Evolutionary conservation across 164 flowering plant species (phyloP), one percentile per base, ranked within the genome.

Genomic region (Malania oleifera): DNA sequence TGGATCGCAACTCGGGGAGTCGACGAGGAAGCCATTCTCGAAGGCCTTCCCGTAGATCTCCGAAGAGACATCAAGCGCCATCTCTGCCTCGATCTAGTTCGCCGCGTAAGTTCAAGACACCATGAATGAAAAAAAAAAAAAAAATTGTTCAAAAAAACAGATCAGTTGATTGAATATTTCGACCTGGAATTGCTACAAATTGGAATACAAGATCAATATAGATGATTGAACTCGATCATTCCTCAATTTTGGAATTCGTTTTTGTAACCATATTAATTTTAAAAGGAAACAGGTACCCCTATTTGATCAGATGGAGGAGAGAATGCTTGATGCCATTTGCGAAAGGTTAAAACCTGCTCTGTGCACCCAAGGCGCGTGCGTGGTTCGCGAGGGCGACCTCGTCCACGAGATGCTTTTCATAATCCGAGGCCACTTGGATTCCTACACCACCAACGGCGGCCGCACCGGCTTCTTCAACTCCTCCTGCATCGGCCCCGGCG

Each of bases 1-100:
- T 84, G 89, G 89, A 44, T 75, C 0, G 69, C 78, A 15, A 82
- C 83, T 24, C 62, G 76, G 7, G 89, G 86, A 28, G 89, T 82
- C 10, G 83, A 84, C 54, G 83, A 84, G 44, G 82, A 77, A 59
- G 53, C 62, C 13, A 62, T 83, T 35, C 64, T 83, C 2, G 22
- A 47, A 19, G 58, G 55, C 43, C 79, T 84, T 4, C 89, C 89
- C 0, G 3, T 52, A 56, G 82, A 84, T 76, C 80, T 84, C 39
- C 63, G 86, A 18, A 39, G 83, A 29, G 79, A 75, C 61, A 82
- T 80, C 67, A 80, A 84, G 54, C 79, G 74, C 57, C 82, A 83
- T 31, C 81, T 81, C 54, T 83, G 86, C 50, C 66, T 75, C 17
- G 75, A 71, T 39, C 73, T 81, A n/a, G 80, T 83, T 41, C 71